Percentiles rank a stretch among this genome's conserved stretches.
Conservation (phyloP, 108 stramenopile genomes). For the Cyclotella kingstonii region DNA sequence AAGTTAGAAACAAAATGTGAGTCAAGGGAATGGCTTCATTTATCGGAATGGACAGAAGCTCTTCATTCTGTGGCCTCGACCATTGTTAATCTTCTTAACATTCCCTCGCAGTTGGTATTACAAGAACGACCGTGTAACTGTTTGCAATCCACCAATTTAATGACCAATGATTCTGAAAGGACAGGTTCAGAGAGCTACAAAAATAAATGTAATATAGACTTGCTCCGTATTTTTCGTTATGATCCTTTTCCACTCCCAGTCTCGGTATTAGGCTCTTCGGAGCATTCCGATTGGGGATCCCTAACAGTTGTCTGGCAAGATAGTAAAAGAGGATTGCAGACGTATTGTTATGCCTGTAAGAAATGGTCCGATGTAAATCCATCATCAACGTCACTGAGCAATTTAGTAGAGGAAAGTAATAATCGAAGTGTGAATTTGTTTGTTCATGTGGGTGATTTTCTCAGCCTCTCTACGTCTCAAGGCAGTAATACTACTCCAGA, state of each 20-base stretch:
- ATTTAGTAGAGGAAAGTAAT: neutral
- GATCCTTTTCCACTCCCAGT: conserved; percentile 26
- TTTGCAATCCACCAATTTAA: conserved; percentile 4
- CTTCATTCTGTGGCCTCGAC: conserved; percentile 38
- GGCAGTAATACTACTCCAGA: neutral
- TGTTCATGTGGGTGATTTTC: conserved; percentile 75
- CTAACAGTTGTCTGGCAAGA: conserved; percentile 88
- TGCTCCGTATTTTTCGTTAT: conserved; percentile 50
- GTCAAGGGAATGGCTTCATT: neutral
- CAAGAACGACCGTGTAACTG: conserved; percentile 23
- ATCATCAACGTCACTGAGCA: neutral
- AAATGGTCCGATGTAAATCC: conserved; percentile 60
- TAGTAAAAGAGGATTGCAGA: conserved; percentile 72
- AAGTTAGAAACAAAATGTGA: neutral
- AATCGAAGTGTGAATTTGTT: conserved; percentile 34
- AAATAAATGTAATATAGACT: conserved; percentile 33
- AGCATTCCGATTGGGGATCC: conserved; percentile 82
- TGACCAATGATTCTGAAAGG: neutral
- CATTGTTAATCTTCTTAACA: conserved; percentile 33
- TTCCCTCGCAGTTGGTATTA: conserved; percentile 42
- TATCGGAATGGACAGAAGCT: conserved; percentile 34
- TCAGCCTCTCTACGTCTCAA: conserved; percentile 50
- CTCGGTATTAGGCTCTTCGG: conserved; percentile 52
- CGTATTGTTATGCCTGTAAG: conserved; percentile 64
- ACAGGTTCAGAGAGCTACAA: neutral